Evolutionary conservation across 1,284 basidiomycete species (phyloP), one percentile per base, ranked within the genome.

Genomic region (Inonotus obliquus): DNA sequence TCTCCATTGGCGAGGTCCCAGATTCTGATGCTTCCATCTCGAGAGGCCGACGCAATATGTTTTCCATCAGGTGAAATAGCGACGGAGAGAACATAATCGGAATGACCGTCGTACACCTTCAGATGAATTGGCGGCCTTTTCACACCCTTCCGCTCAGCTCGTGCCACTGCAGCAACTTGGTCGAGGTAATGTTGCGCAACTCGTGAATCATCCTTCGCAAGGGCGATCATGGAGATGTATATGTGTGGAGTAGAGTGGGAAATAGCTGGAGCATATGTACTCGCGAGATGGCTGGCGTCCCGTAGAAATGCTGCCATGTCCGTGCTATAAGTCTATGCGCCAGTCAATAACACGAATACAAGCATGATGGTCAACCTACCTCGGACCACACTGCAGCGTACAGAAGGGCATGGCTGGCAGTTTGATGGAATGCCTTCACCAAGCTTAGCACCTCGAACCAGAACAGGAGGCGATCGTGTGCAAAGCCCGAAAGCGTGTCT

Each of bases 381-480:
- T 6, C 17, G 39, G 13, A 56, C 54, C 48, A 62, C 38, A 29
- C 2, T 13, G 41, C 14, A 10, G 29, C 21, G 58, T 27, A 14
- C 4, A 38, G 9, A 25, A 63, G 39, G 1, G 54, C 51, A 10
- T 27, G 19, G 21, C 41, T 32, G 0, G 58, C 66, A 10, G 29
- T n/a, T 5, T n/a, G 19, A 7, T 44, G n/a, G 19, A 65, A 41
- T 25, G 32, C 52, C 19, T 63, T 54, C 11, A 62, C 53, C 7
- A 72, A 41, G 54, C 70, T 71, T 4, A 72, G 59, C 2, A 68
- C 70, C 60, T 73, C 72, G 21, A 73, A 53, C 72, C 72, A 73
- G 60, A 61, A 69, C 0, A 71, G 62, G 7, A 70, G 62, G 23
- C 65, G 55, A 2, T 52, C 29, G 17, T 65, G 47, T 7, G 69